Percentiles rank a stretch among this genome's conserved stretches.
Conservation (phyloP, 495 filamentous ascomycete genomes). For the Haplographium delicatum region DNA sequence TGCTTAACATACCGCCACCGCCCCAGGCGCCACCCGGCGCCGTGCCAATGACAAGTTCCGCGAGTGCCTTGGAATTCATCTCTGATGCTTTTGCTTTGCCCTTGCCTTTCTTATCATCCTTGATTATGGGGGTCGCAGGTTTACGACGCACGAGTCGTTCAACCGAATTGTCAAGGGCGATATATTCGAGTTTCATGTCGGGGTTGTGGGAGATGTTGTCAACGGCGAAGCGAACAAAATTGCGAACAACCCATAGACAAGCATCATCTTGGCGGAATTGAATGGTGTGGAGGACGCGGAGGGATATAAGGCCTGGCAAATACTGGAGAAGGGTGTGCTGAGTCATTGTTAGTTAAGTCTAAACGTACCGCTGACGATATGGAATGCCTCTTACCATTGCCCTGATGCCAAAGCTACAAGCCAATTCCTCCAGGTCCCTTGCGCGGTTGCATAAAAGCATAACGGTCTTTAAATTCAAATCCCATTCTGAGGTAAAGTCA, state of each 20-base stretch:
- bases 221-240: constrained; percentile 45
- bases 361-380: neutral
- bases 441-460: constrained; percentile 42
- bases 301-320: constrained; percentile 36
- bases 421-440: constrained; percentile 46
- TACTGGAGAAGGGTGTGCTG: constrained; percentile 51
- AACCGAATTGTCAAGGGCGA: constrained; percentile 42
- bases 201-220: constrained; percentile 49
- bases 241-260: constrained; percentile 40
- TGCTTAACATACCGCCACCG: neutral
- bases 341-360: constrained; percentile 5
- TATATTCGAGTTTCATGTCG: constrained; percentile 45
- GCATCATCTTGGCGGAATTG: constrained; percentile 45
- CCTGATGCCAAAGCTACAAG: constrained; percentile 42
- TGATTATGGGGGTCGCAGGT: neutral
- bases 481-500: constrained; percentile 45
- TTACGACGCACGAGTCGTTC: constrained; percentile 36
- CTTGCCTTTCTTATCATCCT: constrained; percentile 15
- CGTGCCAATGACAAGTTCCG: neutral
- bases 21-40: neutral
- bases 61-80: constrained; percentile 13
- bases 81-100: constrained; percentile 23
- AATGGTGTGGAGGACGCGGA: constrained; percentile 50
- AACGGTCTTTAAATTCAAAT: constrained; percentile 45
- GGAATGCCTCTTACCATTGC: constrained; percentile 40